Base-by-base conservation (phyloP, 2,329 filamentous ascomycete genomes). In the Davidsoniella eucalypti region DNA sequence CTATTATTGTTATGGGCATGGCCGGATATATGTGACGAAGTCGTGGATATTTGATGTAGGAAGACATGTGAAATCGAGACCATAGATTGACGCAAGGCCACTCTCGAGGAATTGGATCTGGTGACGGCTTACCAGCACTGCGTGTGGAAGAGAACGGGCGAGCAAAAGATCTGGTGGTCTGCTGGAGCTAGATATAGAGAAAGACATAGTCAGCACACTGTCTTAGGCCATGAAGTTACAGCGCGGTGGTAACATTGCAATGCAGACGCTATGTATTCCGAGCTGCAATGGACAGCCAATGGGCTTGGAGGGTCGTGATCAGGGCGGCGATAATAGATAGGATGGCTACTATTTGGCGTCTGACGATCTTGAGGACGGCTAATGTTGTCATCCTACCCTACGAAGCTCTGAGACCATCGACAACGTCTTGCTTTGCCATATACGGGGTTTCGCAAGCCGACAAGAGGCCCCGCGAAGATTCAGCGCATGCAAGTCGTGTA, bases 81-180 rank as follows among this genome's bases (percentile, higher is more conserved):
- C 17, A 33, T 7, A 6, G 14, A 44, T 18, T 26, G 17, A 44
- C 23, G 16, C 39, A 50, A 26, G 44, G 47, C 5, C 6, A n/a
- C 18, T n/a, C 8, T 12, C 33, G 18, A 29, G 50, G 10, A 26
- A 36, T 33, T 33, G 29, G 33, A 43, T 39, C 16, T 14, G 17
- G 25, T 23, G 44, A 23, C 21, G 23, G 65, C 78, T 62, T 78
- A 86, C 83, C 81, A 60, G 78, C 82, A 58, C 85, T 78, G 61
- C 82, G 79, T 56, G 90, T 90, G 56, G 85, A 87, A 55, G 90
- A 94, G 70, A 98, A 96, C 54, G 80, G 72, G 68, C 88, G 78
- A 61, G 75, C 72, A 62, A 84, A 78, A 60, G 71, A 72, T 66
- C 73, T 76, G 59, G 45, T 40, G 4, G 50, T 42, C 52, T 46